Percentiles rank a stretch among this genome's conserved stretches.
These are phyloP conservation scores for Penicillium antarcticum DNA, from an alignment of 495 filamentous ascomycete species.

Conservation along the genomic window DNA sequence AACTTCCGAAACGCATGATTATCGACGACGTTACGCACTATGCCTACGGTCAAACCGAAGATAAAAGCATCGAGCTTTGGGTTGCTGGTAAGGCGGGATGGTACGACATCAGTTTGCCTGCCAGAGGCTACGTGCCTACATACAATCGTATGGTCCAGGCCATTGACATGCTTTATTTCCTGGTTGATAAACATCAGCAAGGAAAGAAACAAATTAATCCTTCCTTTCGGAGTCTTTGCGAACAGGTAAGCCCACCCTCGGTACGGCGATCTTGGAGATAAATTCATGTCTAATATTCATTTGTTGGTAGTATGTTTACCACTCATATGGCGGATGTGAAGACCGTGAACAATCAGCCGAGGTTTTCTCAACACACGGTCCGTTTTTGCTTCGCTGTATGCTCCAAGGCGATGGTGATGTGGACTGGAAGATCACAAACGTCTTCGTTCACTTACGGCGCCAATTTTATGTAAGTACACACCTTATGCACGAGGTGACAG, in stretches of 20 bases:
- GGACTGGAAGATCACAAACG: constrained; percentile 51
- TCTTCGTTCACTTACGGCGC: constrained; percentile 50
- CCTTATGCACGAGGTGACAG: neutral
- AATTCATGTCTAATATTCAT: constrained; percentile 4
- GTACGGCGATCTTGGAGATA: neutral
- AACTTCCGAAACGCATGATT: constrained; percentile 56
- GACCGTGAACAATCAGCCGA: constrained; percentile 47
- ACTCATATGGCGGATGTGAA: constrained; percentile 44
- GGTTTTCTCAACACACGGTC: constrained; percentile 50
- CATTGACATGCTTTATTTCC: constrained; percentile 65
- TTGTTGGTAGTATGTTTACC: constrained; percentile 36
- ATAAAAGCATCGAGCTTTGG: constrained; percentile 65
- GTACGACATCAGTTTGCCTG: constrained; percentile 64
- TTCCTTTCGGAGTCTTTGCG: constrained; percentile 38
- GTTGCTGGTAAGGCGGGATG: constrained; percentile 74
- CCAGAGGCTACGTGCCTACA: constrained; percentile 54
- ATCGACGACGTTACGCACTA: constrained; percentile 61
- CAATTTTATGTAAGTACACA: constrained; percentile 42
- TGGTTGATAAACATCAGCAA: constrained; percentile 49
- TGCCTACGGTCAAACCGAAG: constrained; percentile 64
- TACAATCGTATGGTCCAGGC: constrained; percentile 68
- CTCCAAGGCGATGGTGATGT: constrained; percentile 52
- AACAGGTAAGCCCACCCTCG: constrained; percentile 34
- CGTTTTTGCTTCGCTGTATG: constrained; percentile 58
- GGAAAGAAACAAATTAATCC: constrained; percentile 37